Base-by-base conservation (phyloP, 83 land plant genomes). In the Picea abies region DNA sequence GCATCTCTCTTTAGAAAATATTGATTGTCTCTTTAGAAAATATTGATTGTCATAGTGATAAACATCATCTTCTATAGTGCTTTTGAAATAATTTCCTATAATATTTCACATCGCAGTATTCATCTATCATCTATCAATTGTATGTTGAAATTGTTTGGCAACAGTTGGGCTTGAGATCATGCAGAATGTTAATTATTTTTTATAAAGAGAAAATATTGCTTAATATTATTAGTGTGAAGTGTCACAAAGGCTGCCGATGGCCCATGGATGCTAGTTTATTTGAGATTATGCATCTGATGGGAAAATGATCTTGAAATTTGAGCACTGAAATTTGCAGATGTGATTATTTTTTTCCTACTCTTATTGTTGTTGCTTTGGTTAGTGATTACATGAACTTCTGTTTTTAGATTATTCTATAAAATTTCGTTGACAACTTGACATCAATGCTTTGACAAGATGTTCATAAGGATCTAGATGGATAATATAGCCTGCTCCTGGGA, bases 41-140 rank as follows among this genome's bases (percentile, higher is more conserved):
- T 26, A 22, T 44, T 44, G 78, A 75, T n/a, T 22, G 23, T 47
- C 5, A 19, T 26, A n/a, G 23, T 75, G 60, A 75, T 47, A 49
- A 72, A 39, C 56, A 44, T 72, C 77, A 44, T 75, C 58, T 44
- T 75, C 10, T 75, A n/a, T 32, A 75, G 78, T 47, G 78, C 60
- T 75, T 75, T 75, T 75, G 72, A 66, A 68, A 75, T 26, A 25
- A 22, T 75, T 75, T 44, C 29, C 78, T 75, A 22, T 75, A 75
- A 47, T 44, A 22, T 49, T 75, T 11, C 17, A 22, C 20, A 71
- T 71, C 26, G 60, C 26, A 44, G 78, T 47, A 47, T 22, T 75
- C 60, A 75, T 58, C 78, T 44, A 44, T 44, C 56, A 44, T 44
- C 2, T 64, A 60, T 75, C 49, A 47, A 47, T 75, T 26, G 56